A percentile compares a stretch with the other conserved stretches of the same genome.
Evolutionary conservation across 257 asterid species (phyloP).

Genomic region (Nemophila menziesii): DNA sequence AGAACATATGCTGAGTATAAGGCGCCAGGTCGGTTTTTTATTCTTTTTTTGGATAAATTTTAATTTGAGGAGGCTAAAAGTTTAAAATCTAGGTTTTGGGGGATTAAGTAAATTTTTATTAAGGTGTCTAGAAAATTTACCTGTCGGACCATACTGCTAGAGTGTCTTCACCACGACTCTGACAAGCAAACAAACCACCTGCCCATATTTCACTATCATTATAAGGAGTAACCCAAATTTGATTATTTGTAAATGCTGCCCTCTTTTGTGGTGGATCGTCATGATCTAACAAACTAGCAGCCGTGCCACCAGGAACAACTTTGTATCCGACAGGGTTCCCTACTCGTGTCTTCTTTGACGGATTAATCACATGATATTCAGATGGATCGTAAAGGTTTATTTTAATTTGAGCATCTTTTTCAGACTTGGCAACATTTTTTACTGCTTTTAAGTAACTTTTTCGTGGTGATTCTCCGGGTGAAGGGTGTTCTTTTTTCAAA

Average conservation of each 20-base stretch:
- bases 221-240: slow-evolving; percentile 44
- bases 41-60: too few relatives aligned
- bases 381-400: slow-evolving; percentile 20
- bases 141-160: slow-evolving; percentile 57
- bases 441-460: slow-evolving; percentile 27
- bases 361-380: slow-evolving; percentile 37
- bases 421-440: slow-evolving; percentile 20
- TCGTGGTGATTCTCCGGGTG: slow-evolving; percentile 7
- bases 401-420: slow-evolving; percentile 27
- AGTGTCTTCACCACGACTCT: slow-evolving; percentile 63
- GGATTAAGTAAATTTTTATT: too few relatives aligned
- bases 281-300: slow-evolving; percentile 24
- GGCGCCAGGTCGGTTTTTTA: too few relatives aligned
- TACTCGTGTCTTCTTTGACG: slow-evolving; percentile 36
- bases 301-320: slow-evolving; percentile 29
- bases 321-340: slow-evolving; percentile 47
- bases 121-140: too few relatives aligned
- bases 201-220: slow-evolving; percentile 58
- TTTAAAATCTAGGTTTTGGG: too few relatives aligned
- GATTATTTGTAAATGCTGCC: slow-evolving; percentile 48
- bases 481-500: slow-evolving; percentile 2
- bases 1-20: too few relatives aligned
- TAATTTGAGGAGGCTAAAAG: too few relatives aligned
- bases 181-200: slow-evolving; percentile 53
- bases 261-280: slow-evolving; percentile 57